Percentiles rank a stretch among this genome's conserved stretches.
These are phyloP conservation scores for Avena sativa DNA, from an alignment of 176 grass and related monocot genomes.

Conservation along the genomic window DNA sequence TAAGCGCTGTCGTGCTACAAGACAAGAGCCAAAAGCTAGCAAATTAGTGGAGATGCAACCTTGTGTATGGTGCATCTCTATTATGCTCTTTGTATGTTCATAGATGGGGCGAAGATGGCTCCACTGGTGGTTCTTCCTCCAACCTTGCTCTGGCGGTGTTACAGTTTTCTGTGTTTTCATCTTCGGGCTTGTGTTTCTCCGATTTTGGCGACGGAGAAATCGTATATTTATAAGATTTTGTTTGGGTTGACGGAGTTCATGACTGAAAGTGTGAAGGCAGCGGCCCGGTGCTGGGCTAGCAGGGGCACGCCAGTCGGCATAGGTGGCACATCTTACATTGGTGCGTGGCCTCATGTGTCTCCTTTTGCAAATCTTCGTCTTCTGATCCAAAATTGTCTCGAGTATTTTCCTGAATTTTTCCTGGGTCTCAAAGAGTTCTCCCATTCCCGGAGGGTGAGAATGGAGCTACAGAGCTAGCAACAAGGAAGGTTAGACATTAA, in stretches of 20 bases:
- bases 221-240: too few species aligned
- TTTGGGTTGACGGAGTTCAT: background rate
- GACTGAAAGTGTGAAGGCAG: background rate
- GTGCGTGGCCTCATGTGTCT: background rate
- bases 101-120: background rate
- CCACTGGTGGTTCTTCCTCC: too few species aligned
- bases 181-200: background rate
- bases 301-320: background rate
- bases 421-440: background rate
- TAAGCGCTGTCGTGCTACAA: slow-evolving; percentile 10
- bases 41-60: background rate
- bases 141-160: background rate
- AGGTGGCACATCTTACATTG: background rate
- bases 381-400: background rate
- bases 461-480: too few species aligned
- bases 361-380: background rate
- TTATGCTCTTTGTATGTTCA: background rate
- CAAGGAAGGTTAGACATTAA: too few species aligned
- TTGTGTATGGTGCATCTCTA: background rate
- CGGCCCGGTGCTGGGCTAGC: background rate
- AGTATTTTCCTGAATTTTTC: background rate
- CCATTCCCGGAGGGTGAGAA: too few species aligned
- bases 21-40: slow-evolving; percentile 7
- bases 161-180: background rate
- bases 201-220: background rate